Evolutionary conservation across 805 yeast species (phyloP).

Genomic region (Hanseniaspora lindneri): DNA sequence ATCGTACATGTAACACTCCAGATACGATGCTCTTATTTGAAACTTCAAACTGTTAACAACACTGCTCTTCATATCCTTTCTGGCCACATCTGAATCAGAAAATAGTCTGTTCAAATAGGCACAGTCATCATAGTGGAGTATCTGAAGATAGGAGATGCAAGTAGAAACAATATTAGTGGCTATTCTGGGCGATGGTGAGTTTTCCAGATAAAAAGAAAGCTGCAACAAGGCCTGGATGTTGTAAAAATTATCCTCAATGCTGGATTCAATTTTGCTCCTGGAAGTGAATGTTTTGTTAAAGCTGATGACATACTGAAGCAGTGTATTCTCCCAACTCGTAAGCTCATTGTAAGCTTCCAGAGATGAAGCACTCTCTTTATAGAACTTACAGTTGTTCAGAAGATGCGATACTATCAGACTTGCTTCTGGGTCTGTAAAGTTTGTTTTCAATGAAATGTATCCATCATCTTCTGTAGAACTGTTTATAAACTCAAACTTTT

Average conservation of each 20-base stretch:
- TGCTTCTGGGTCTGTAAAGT: neutral
- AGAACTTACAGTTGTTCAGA: neutral
- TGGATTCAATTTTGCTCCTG: neutral
- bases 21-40: constrained; percentile 2
- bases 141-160: constrained; percentile 7
- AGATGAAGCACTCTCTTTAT: neutral
- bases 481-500: neutral
- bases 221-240: constrained; percentile 1
- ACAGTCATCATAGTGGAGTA: constrained; percentile 5
- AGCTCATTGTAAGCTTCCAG: constrained; percentile 2
- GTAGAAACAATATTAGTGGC: constrained; percentile 1
- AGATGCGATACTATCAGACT: neutral
- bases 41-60: neutral
- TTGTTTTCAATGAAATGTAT: neutral
- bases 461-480: neutral
- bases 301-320: neutral
- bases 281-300: constrained; percentile 9
- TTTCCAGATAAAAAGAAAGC: constrained; percentile 9
- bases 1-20: constrained; percentile 8
- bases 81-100: neutral
- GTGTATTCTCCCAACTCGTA: constrained; percentile 1
- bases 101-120: constrained; percentile 1
- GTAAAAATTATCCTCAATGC: constrained; percentile 7
- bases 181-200: constrained; percentile 11
- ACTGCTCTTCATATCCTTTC: neutral